Conservation (phyloP, 1,284 basidiomycete genomes). For the Neolentinus lepideus region DNA sequence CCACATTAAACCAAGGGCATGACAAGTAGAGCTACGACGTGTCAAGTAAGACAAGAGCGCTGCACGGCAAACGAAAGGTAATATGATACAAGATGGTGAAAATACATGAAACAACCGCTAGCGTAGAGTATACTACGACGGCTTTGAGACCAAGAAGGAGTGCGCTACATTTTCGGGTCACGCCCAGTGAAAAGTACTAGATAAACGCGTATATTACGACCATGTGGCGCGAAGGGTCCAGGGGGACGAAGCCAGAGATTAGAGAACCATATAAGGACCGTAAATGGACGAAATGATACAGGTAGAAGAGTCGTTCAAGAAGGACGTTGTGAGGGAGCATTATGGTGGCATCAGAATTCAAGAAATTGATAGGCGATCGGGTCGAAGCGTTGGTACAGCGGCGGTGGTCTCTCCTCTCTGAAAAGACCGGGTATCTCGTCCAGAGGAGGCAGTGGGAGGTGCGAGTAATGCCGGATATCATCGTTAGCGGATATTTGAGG, state of each 20-base stretch:
- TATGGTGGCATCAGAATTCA: slow-evolving; percentile 46
- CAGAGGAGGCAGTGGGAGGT: slow-evolving; percentile 64
- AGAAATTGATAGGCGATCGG: slow-evolving; percentile 62
- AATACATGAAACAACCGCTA: background rate
- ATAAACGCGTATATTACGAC: no score
- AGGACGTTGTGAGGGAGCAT: background rate
- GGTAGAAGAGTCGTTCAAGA: background rate
- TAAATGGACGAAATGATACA: background rate
- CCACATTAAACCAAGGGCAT: background rate
- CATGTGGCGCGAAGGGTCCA: background rate
- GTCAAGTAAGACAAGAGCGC: no score
- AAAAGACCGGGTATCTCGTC: slow-evolving; percentile 74
- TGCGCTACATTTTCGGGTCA: no score
- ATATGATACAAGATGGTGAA: background rate
- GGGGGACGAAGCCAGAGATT: background rate
- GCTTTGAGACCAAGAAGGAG: background rate
- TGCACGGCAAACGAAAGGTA: background rate
- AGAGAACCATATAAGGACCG: no score
- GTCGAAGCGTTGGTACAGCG: slow-evolving; percentile 56
- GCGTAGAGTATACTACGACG: background rate
- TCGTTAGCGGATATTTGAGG: slow-evolving; percentile 71
- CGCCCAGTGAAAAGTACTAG: no score
- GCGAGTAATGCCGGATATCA: slow-evolving; percentile 77
- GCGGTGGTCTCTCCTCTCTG: slow-evolving; percentile 47
- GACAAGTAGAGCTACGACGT: no score